These are phyloP conservation scores for Aschersonia sp. DNA, from an alignment of 2,329 filamentous ascomycete genomes.

Conservation along the genomic window DNA sequence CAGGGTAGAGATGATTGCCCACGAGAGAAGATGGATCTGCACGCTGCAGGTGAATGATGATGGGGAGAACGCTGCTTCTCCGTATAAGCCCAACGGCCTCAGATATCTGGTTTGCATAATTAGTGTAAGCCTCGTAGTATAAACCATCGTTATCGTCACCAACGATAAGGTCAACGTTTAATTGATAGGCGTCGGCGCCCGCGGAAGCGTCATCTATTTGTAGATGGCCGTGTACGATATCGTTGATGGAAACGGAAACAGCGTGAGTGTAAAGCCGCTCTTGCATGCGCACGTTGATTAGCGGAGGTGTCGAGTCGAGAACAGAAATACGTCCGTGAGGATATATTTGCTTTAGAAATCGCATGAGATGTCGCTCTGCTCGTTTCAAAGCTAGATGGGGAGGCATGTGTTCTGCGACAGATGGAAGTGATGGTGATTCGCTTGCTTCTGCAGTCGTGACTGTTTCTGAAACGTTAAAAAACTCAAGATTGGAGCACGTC, in stretches of 20 bases:
- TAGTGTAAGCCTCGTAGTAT: slow-evolving; percentile 8
- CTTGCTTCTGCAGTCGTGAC: background rate
- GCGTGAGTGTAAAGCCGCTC: slow-evolving; percentile 53
- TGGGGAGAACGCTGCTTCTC: slow-evolving; percentile 45
- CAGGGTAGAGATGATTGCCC: slow-evolving; percentile 28
- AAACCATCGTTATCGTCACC: slow-evolving; percentile 8
- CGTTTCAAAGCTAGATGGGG: slow-evolving; percentile 55
- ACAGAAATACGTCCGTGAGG: slow-evolving; percentile 39
- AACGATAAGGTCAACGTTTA: slow-evolving; percentile 32
- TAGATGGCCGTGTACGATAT: slow-evolving; percentile 35
- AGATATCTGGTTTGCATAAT: slow-evolving; percentile 36
- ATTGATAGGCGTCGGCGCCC: slow-evolving; percentile 54
- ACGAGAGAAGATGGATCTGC: slow-evolving; percentile 11
- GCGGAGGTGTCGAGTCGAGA: slow-evolving; percentile 49
- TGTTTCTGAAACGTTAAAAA: slow-evolving; percentile 57
- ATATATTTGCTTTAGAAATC: slow-evolving; percentile 49
- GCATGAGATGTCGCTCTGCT: slow-evolving; percentile 54
- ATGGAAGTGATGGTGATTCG: background rate
- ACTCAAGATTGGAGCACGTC: slow-evolving; percentile 59
- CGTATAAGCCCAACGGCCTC: slow-evolving; percentile 44
- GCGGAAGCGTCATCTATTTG: slow-evolving; percentile 52
- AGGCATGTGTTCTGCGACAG: slow-evolving; percentile 23
- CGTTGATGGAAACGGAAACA: slow-evolving; percentile 42
- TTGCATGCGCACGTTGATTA: slow-evolving; percentile 46
- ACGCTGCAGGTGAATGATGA: slow-evolving; percentile 36